A percentile compares a stretch with the other conserved stretches of the same genome.
phyloP scores from a whole-genome alignment of 345 rosid genomes.

The Luvunga scandens region DNA sequence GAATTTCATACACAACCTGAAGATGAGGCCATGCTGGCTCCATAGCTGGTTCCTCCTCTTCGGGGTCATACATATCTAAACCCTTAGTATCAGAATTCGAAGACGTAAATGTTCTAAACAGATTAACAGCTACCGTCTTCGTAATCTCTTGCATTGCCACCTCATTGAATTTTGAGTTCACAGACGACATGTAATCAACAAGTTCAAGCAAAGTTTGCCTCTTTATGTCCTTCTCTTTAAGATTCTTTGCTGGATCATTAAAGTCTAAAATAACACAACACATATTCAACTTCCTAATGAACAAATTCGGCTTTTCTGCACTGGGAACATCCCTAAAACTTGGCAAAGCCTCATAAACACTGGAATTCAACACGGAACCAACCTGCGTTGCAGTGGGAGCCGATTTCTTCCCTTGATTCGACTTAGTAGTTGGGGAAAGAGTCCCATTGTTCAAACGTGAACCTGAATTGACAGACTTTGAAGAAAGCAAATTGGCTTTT shows the following conservation, averaged over 20 bases:
- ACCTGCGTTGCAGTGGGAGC: slow-evolving; percentile 28
- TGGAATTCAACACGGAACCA: slow-evolving; percentile 34
- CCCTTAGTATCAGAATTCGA: slow-evolving; percentile 37
- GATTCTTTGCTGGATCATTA: slow-evolving; percentile 58
- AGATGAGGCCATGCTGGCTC: slow-evolving; percentile 72
- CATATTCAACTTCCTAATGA: slow-evolving; percentile 57
- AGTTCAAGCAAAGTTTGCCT: slow-evolving; percentile 71
- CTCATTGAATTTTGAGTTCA: slow-evolving; percentile 48
- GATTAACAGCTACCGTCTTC: slow-evolving; percentile 44
- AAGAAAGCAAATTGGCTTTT: slow-evolving; percentile 31
- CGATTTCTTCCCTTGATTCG: slow-evolving; percentile 44
- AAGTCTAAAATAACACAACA: slow-evolving; percentile 72
- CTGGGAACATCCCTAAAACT: slow-evolving; percentile 66
- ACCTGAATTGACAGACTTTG: slow-evolving; percentile 38
- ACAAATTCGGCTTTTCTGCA: slow-evolving; percentile 62
- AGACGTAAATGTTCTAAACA: slow-evolving; percentile 52
- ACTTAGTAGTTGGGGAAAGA: slow-evolving; percentile 29
- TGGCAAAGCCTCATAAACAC: slow-evolving; percentile 57
- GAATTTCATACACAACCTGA: slow-evolving; percentile 62
- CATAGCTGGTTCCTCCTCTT: slow-evolving; percentile 56
- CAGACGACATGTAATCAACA: slow-evolving; percentile 61
- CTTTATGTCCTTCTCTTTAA: slow-evolving; percentile 75
- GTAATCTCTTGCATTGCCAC: slow-evolving; percentile 59
- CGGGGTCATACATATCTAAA: slow-evolving; percentile 48
- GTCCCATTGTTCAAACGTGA: slow-evolving; percentile 49